Base-by-base conservation (phyloP, 495 filamentous ascomycete species). In the Parachaetomium inaequale region DNA sequence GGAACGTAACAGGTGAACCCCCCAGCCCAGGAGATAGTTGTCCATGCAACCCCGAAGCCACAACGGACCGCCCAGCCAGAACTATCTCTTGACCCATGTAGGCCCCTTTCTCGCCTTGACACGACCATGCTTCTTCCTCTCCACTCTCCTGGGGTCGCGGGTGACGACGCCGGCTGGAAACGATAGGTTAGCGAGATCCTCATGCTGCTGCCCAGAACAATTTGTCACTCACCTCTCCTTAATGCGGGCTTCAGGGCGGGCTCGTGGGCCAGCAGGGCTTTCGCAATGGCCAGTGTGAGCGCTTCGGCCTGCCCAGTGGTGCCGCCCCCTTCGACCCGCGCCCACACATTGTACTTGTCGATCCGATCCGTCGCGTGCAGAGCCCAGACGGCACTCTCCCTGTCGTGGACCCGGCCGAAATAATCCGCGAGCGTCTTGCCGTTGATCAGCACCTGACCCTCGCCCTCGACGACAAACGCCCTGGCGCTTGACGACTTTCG, bases 81-180 rank as follows among this genome's bases (percentile, higher is more conserved):
- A 63, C 68, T 86, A 89, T 78, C 86, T 81, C 85, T 97, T 97
- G 79, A 98, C 93, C 94, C 94, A 99, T 65, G 95, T 82, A 58
- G 93, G 95, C 87, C 91, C 94, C 84, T 99, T 99, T 76, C 94
- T 88, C 45, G 94, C 93, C 81, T 98, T 98, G 74, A 96, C 74
- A 66, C 90, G 88, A 66, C 94, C 94, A 26, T 92, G 85, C 85
- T 99, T 99, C 88, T 99, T 99, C 69, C 94, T 92, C 79, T 99
- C 94, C 62, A 98, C 95, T 56, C 80, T 85, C 74, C 93, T 89
- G 43, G 89, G 84, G 83, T 99, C 93, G 65, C 96, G 88, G 55
- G 92, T 96, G 61, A 98, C 83, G 72, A 86, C 89, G 58, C 94
- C 94, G 72, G 93, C 95, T 98, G 68, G 66, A 61, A 61, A 54